Conservation (phyloP, 345 rosid species). For the Lepidium aucheri region DNA sequence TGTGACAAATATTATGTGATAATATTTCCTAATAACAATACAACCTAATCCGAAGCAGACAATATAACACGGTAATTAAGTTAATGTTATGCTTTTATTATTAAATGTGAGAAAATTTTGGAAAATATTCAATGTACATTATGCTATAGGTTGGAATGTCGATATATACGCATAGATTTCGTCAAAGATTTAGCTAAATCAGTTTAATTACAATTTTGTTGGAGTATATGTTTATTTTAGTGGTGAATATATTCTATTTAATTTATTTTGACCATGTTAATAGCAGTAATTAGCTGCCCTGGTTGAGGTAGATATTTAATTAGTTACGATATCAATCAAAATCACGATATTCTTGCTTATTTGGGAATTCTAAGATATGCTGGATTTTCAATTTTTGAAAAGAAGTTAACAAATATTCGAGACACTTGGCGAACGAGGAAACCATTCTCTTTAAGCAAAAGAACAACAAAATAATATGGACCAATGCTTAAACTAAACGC, state of each 20-base stretch:
- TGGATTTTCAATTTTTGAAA: background rate
- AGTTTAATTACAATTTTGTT: background rate
- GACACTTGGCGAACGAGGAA: constrained; percentile 18
- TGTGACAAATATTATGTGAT: too few species aligned
- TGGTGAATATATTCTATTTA: background rate
- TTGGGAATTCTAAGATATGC: background rate
- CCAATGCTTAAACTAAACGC: constrained; percentile 9
- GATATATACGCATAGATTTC: background rate
- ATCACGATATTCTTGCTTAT: background rate
- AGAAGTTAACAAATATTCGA: background rate
- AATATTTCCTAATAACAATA: too few species aligned
- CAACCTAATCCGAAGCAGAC: too few species aligned
- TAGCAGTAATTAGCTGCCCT: background rate
- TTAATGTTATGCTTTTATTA: too few species aligned
- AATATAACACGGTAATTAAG: too few species aligned
- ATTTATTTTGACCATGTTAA: background rate
- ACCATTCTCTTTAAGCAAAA: constrained; percentile 2
- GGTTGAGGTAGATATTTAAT: background rate
- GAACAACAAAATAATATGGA: constrained; percentile 17
- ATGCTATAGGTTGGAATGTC: background rate
- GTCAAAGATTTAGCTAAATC: background rate
- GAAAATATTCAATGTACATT: background rate
- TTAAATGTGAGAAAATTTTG: background rate
- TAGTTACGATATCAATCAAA: background rate
- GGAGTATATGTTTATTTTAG: background rate